A percentile compares a stretch with the other conserved stretches of the same genome.
Conservation (phyloP, 139 green algal genomes). For the Asterochloris erici region DNA sequence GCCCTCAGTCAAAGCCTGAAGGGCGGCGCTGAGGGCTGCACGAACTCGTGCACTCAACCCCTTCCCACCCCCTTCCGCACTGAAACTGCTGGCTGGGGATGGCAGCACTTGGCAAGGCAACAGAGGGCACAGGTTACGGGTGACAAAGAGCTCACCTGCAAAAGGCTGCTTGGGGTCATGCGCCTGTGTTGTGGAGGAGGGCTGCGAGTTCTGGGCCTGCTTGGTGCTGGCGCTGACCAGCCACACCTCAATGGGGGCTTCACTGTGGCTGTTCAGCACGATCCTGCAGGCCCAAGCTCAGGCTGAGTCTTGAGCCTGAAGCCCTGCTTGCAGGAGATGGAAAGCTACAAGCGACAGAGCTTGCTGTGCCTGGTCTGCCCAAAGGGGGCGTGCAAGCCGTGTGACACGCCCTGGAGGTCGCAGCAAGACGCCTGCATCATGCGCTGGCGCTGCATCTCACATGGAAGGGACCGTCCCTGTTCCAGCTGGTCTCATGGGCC, state of each 20-base stretch:
- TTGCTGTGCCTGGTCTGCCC: background rate
- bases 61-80: background rate
- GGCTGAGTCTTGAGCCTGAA: background rate
- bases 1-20: background rate
- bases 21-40: background rate
- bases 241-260: conserved; percentile 58
- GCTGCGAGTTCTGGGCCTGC: background rate
- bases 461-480: background rate
- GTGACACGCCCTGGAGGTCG: background rate
- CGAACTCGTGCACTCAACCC: background rate
- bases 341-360: background rate
- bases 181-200: background rate
- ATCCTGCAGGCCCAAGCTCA: conserved; percentile 26
- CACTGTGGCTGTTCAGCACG: conserved; percentile 46
- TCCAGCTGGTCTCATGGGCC: background rate
- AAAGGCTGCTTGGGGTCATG: background rate
- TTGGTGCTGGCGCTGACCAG: conserved; percentile 42
- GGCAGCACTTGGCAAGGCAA: background rate
- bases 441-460: too few species aligned
- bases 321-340: background rate
- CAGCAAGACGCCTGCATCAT: background rate
- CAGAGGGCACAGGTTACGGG: background rate
- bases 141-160: background rate
- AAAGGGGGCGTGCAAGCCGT: background rate
- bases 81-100: background rate